Evolutionary conservation across 2,329 filamentous ascomycete species (phyloP).

Genomic region (Orbilia javanica): DNA sequence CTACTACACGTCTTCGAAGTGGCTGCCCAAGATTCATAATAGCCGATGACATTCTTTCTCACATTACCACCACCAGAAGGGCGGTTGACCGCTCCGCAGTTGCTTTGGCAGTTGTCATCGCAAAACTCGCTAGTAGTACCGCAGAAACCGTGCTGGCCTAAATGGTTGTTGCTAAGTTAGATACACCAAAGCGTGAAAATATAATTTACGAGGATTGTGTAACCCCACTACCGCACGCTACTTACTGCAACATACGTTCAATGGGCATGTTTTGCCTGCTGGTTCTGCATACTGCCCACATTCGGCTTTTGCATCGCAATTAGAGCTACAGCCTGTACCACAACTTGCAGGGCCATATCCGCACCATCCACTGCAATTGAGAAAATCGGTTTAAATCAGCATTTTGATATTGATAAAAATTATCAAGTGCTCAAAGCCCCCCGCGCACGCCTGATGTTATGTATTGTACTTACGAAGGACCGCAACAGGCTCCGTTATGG

Average conservation of each 20-base stretch:
- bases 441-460: conserved; percentile 7
- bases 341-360: conserved; percentile 32
- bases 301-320: conserved; percentile 55
- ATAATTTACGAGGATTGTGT: background rate
- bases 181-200: conserved; percentile 22
- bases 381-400: conserved; percentile 26
- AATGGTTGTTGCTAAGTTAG: background rate
- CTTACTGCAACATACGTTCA: conserved; percentile 55
- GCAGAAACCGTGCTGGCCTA: conserved; percentile 57
- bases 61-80: conserved; percentile 37
- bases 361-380: conserved; percentile 29
- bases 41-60: conserved; percentile 61
- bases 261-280: conserved; percentile 46
- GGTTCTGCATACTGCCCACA: conserved; percentile 47
- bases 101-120: conserved; percentile 42
- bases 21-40: conserved; percentile 60
- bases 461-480: conserved; percentile 41
- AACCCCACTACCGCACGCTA: background rate
- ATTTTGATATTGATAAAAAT: conserved; percentile 8
- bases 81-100: conserved; percentile 34
- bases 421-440: background rate
- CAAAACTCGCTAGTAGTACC: conserved; percentile 59
- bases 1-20: conserved; percentile 53
- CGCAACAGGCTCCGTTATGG: conserved; percentile 61
- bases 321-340: conserved; percentile 32